Evolutionary conservation across 805 yeast genomes (phyloP).

Genomic region (Ascoidea rubescens): DNA sequence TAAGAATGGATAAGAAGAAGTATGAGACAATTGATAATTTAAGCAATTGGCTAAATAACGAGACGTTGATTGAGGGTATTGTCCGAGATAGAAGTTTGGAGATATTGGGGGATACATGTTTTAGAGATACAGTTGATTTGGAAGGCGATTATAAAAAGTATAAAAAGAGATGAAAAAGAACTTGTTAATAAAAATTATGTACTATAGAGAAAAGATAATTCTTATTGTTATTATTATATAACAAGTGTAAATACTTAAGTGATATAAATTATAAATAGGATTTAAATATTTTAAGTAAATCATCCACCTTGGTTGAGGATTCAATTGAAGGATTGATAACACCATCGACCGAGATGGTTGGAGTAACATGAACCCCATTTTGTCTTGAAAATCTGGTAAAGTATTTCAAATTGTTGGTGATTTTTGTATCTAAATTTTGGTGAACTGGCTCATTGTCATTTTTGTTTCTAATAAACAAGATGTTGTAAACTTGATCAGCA

Average conservation of each 20-base stretch:
- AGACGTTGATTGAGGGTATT: conserved; percentile 4
- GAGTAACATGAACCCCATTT: conserved; percentile 74
- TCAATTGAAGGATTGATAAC: conserved; percentile 42
- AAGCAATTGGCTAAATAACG: conserved; percentile 6
- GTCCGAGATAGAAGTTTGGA: conserved; percentile 2
- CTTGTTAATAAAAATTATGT: too few relatives aligned
- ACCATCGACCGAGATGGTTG: conserved; percentile 65
- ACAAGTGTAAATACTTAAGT: too few relatives aligned
- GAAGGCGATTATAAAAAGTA: too few relatives aligned
- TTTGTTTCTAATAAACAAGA: conserved; percentile 19
- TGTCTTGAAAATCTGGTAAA: conserved; percentile 64
- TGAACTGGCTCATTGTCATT: conserved; percentile 17
- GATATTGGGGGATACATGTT: conserved; percentile 3
- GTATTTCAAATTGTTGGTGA: conserved; percentile 53
- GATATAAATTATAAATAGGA: conserved; percentile 1
- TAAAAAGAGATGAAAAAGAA: too few relatives aligned
- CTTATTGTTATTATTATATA: too few relatives aligned
- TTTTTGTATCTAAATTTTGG: conserved; percentile 42
- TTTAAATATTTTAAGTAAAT: conserved; percentile 16
- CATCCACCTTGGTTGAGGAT: conserved; percentile 41
- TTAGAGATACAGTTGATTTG: too few relatives aligned
- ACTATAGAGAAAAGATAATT: too few relatives aligned
- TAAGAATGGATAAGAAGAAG: neutral
- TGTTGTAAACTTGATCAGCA: conserved; percentile 19
- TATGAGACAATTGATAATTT: neutral